Evolutionary conservation across 208 protist genomes (phyloP), one percentile per base, ranked within the genome.

Genomic region (Wallacemonas sp.): DNA sequence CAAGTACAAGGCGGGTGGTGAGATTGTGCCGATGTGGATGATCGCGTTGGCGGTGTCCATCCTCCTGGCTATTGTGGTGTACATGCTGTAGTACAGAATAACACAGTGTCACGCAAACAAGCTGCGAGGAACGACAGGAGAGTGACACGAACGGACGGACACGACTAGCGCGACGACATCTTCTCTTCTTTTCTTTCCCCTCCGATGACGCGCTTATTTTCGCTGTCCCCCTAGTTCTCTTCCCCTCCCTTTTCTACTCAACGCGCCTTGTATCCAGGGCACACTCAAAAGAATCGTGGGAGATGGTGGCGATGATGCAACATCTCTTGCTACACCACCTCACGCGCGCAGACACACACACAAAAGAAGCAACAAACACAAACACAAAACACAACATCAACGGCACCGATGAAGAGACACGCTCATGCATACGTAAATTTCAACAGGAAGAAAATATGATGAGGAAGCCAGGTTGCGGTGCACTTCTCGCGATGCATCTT

Each of bases 1-100:
- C 49, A 77, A 79, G 41, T 90, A 89, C 65, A 87, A 89, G 61
- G 76, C 67, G 4, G 81, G 83, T 22, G 81, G 72, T 20, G 69
- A 65, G 16, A 78, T 91, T 38, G 79, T 89, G 54, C 77, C 86
- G 14, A 36, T 87, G 48, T 72, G 67, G 31, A 72, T 84, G 22
- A 75, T 94, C 36, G 8, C 85, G 0, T 74, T 57, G 1, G 67
- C 12, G 8, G 36, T 81, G 39, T 10, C 81, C 3, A 48, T 63
- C 12, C 1, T 87, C 8, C 16, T 90, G 16, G 69, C 76, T 1
- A 1, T 86, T 5, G 20, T 89, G 1, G 86, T 73, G 57, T 45
- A 84, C 18, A 20, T 79, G 54, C 39, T 36, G 66, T 73, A 57
- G 65, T 3, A 31, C 31, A 18, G 7, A 14, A 16, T 16, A 14